Base-by-base conservation (phyloP, 768 basidiomycete species). In the Kwoniella pini region DNA sequence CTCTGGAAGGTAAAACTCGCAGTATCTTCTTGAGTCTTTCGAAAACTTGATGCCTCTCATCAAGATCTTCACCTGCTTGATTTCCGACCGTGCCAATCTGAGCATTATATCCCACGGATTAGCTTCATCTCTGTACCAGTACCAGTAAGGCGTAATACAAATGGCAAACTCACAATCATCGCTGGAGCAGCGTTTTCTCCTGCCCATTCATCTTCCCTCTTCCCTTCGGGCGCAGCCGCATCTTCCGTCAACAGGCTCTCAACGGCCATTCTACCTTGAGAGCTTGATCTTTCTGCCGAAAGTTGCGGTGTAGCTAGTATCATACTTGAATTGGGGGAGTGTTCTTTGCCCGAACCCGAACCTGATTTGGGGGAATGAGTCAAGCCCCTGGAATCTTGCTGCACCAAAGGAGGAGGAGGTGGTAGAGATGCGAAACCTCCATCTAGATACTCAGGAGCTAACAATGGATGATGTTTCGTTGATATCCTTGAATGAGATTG, bases 121-220 rank as follows among this genome's bases (percentile, higher is more conserved):
- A n/a, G n/a, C n/a, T n/a, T n/a, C n/a, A n/a, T n/a, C n/a, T n/a
- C n/a, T n/a, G n/a, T n/a, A n/a, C n/a, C 24, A 38, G n/a, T 39
- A 44, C 28, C 17, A 31, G 30, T 30, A 4, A 15, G 27, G 3
- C 6, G 3, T 53, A 11, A 11, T 13, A 54, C 27, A 27, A 26
- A n/a, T 12, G 19, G 27, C 28, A 21, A 7, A 63, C 67, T 50
- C 30, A 68, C 72, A 38, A 74, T 72, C 60, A 75, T 45, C 21
- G 73, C 73, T 2, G 73, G 73, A 9, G 73, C 67, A 44, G 73
- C 73, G 46, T 75, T 75, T 39, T 66, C 69, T n/a, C 73, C 69
- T 2, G 63, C 73, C 73, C 73, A 75, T 15, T 70, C 65, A 44
- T 69, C 65, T 54, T 69, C 72, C 13, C 62, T 51, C 45, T 67